Evolutionary conservation across 2,329 filamentous ascomycete species (phyloP), one percentile per base, ranked within the genome.

Genomic region (Colletotrichum liaoningense): DNA sequence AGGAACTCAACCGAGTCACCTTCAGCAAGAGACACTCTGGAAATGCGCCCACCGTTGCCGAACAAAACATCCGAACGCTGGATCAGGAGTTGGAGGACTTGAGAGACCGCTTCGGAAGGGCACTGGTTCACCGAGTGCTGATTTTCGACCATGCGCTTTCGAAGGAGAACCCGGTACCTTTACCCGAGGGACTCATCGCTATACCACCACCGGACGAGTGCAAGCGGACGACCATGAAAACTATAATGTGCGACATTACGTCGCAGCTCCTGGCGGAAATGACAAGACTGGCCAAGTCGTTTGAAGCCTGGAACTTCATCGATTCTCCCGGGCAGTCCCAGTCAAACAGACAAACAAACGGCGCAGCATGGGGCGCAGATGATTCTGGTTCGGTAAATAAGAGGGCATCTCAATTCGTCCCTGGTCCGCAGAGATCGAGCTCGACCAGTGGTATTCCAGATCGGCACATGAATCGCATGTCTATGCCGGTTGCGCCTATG

Each of bases 171-270:
- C 84, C 86, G 2, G 83, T 90, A 19, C 87, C 88, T 26, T 85
- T 93, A 57, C 89, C 90, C 3, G 91, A 95, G 76, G 93, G 92
- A 60, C 89, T 97, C 54, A 86, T 92, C 58, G 87, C 90, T 52
- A 89, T 98, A 30, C 95, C 95, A 19, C 90, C 92, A 0, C 85
- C 86, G 24, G 88, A 92, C 69, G 86, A 91, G 33, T 93, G 92
- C 58, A 94, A 92, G 78, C 89, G 91, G 62, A 97, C 95, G 2
- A 97, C 95, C 1, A 92, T 95, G 81, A 94, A 94, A 83, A 94
- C 93, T 0, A 88, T 94, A 78, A 92, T 96, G 89, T 95, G 93
- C 79, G 92, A 95, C 80, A 89, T 95, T 68, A 94, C 93, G 4
- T 93, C 93, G 14, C 80, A 94, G 65, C 82, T 96, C 59, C 85